Conservation (phyloP, 106 monocot species). For the Platanthera zijinensis region DNA sequence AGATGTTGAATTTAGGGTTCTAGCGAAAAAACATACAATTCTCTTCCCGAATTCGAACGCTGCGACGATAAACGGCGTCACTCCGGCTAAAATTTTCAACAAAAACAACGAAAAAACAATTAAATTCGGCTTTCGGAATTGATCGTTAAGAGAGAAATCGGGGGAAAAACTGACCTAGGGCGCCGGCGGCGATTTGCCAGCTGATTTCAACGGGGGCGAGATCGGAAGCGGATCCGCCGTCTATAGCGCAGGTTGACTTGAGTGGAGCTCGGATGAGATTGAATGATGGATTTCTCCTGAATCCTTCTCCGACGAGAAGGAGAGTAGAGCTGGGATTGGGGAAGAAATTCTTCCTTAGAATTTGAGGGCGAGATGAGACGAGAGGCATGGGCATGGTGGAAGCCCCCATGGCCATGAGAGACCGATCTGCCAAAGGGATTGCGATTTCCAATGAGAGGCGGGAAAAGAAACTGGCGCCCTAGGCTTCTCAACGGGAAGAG, state of each 20-base stretch:
- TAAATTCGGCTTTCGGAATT: not conserved
- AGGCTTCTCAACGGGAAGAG: not conserved
- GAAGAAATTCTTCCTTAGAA: not conserved
- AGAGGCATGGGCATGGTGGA: not conserved
- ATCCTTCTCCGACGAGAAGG: slow-evolving; percentile 10
- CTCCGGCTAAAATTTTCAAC: slow-evolving; percentile 46
- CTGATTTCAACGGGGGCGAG: slow-evolving; percentile 38
- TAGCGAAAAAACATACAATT: slow-evolving; percentile 48
- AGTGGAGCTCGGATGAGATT: not conserved
- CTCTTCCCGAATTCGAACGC: slow-evolving; percentile 84
- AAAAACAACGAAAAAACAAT: not conserved
- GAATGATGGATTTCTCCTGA: not conserved
- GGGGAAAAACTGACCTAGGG: slow-evolving; percentile 36
- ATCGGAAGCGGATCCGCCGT: slow-evolving; percentile 23
- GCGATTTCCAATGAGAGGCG: not conserved
- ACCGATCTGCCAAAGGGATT: not conserved
- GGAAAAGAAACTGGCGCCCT: not conserved
- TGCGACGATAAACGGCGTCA: slow-evolving; percentile 68
- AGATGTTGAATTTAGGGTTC: not conserved
- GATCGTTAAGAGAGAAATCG: not conserved
- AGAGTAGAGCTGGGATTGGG: slow-evolving; percentile 12
- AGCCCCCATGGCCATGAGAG: not conserved
- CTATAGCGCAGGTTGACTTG: slow-evolving; percentile 19
- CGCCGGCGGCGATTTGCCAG: slow-evolving; percentile 73
- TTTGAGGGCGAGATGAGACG: not conserved